A percentile compares a stretch with the other conserved stretches of the same genome.
phyloP scores from a whole-genome alignment of 768 basidiomycete genomes.

The Aureoboletus auriporus region DNA sequence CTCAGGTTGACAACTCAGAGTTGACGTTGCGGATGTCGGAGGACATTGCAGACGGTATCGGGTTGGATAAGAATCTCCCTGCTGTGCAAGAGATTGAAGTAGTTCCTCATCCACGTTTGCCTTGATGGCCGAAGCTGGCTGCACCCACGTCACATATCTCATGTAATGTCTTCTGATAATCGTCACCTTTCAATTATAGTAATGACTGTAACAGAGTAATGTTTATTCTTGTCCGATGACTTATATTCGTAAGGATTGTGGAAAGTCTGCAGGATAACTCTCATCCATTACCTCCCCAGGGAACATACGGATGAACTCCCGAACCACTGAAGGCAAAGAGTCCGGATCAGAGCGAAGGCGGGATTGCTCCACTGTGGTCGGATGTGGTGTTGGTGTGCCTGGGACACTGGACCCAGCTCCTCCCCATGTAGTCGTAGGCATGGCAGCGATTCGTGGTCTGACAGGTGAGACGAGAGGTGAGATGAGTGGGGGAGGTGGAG shows the following conservation, averaged over 20 bases:
- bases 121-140: constrained; percentile 2
- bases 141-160: background rate
- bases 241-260: constrained; percentile 25
- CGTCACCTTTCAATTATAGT: background rate
- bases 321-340: constrained; percentile 26
- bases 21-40: constrained; percentile 21
- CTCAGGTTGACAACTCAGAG: constrained; percentile 20
- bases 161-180: background rate
- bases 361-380: background rate
- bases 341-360: background rate
- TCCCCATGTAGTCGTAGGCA: constrained; percentile 1
- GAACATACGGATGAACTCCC: constrained; percentile 31
- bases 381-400: background rate
- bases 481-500: constrained; percentile 10
- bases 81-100: constrained; percentile 15
- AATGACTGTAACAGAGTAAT: background rate
- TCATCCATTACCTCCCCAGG: constrained; percentile 21
- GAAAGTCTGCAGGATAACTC: constrained; percentile 33
- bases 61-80: constrained; percentile 16
- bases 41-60: constrained; percentile 9
- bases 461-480: constrained; percentile 28
- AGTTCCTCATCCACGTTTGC: constrained; percentile 4
- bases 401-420: too few relatives aligned
- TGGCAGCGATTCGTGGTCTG: constrained; percentile 10
- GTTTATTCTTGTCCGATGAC: background rate